These are phyloP conservation scores for Phoma sp. DNA, from an alignment of 2,329 filamentous ascomycete genomes.

Conservation along the genomic window DNA sequence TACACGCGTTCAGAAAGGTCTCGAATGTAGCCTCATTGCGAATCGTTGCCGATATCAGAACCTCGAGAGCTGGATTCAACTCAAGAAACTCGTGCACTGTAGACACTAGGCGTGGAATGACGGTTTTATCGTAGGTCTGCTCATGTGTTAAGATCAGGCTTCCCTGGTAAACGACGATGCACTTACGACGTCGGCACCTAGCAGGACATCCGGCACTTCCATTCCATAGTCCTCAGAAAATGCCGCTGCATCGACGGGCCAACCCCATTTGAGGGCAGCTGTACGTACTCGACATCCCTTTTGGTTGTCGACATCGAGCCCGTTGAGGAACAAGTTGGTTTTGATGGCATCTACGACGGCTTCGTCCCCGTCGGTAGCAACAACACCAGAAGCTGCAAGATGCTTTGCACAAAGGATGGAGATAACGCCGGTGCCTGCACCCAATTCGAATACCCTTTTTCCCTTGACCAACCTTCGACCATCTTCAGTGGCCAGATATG, in stretches of 20 bases:
- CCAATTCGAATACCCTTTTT: constrained; percentile 72
- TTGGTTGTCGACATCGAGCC: constrained; percentile 58
- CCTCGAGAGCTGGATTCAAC: constrained; percentile 61
- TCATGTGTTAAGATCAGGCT: constrained; percentile 23
- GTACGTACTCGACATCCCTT: constrained; percentile 49
- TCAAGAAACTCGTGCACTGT: constrained; percentile 69
- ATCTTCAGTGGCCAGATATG: constrained; percentile 62
- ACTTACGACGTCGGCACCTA: constrained; percentile 74
- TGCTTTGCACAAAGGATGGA: constrained; percentile 75
- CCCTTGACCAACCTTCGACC: constrained; percentile 58
- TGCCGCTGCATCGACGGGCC: constrained; percentile 62
- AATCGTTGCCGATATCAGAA: constrained; percentile 74
- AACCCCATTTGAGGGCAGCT: constrained; percentile 70
- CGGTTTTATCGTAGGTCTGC: constrained; percentile 72
- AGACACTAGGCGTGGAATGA: constrained; percentile 68
- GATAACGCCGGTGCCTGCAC: constrained; percentile 77
- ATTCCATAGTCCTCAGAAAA: constrained; percentile 62
- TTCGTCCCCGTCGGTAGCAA: constrained; percentile 77
- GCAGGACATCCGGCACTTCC: constrained; percentile 64
- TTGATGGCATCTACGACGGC: constrained; percentile 72
- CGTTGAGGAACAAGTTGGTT: constrained; percentile 73
- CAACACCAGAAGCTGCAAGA: constrained; percentile 64
- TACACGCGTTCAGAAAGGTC: constrained; percentile 66
- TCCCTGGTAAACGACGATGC: constrained; percentile 17
- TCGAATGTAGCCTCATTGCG: constrained; percentile 73